A percentile compares a stretch with the other conserved stretches of the same genome.
These are phyloP conservation scores for Stemphylium vesicarium DNA, from an alignment of 2,329 filamentous ascomycete species.

Conservation along the genomic window DNA sequence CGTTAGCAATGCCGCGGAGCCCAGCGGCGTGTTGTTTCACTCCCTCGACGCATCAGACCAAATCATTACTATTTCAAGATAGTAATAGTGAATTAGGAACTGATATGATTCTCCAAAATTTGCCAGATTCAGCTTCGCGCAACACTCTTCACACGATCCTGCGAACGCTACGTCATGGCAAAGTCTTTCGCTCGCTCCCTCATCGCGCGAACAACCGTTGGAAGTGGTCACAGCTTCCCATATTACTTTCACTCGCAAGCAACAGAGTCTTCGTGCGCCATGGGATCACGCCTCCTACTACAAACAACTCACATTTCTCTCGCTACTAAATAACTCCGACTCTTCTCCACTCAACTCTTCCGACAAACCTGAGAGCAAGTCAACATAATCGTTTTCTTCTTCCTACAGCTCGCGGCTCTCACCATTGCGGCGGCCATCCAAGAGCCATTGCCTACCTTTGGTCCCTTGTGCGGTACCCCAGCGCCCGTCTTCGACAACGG, in stretches of 20 bases:
- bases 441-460: background rate
- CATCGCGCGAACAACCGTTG: no score
- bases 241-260: background rate
- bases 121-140: no score
- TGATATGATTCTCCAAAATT: no score
- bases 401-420: background rate
- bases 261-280: background rate
- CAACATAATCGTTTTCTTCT: background rate
- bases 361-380: background rate
- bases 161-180: no score
- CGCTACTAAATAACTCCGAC: no score
- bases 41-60: no score
- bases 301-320: background rate
- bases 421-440: background rate
- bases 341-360: background rate
- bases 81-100: no score
- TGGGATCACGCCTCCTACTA: background rate
- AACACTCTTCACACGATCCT: no score
- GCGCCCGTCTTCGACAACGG: background rate
- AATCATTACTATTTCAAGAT: no score
- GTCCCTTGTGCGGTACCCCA: background rate
- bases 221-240: background rate
- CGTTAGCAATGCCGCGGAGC: no score
- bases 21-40: no score
- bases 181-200: background rate